Evolutionary conservation across 2,329 filamentous ascomycete genomes (phyloP).

Genomic region (Arachnomyces sp.): DNA sequence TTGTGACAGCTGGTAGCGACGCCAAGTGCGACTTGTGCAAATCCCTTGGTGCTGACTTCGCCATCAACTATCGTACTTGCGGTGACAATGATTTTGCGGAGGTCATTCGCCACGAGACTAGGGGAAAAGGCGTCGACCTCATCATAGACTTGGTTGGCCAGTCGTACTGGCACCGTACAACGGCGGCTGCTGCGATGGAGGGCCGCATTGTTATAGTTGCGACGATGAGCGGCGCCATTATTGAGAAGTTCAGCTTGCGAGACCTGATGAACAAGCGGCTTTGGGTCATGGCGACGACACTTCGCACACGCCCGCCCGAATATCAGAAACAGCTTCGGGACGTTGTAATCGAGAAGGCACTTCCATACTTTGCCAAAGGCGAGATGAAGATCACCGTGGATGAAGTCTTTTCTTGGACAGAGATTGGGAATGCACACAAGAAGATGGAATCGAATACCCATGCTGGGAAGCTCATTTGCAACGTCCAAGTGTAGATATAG

Average conservation of each 20-base stretch:
- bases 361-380: too few species aligned
- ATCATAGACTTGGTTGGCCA: constrained; percentile 11
- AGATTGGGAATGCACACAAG: too few species aligned
- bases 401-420: too few species aligned
- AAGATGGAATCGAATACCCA: too few species aligned
- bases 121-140: constrained; percentile 6
- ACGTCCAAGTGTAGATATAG: too few species aligned
- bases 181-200: constrained; percentile 6
- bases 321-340: too few species aligned
- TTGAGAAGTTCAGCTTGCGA: constrained; percentile 8
- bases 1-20: constrained; percentile 1
- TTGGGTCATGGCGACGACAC: constrained; percentile 8
- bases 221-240: constrained; percentile 9
- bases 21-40: constrained; percentile 8
- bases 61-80: constrained; percentile 12
- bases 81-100: constrained; percentile 13
- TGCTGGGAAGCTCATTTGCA: too few species aligned
- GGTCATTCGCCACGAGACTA: constrained; percentile 4
- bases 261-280: constrained; percentile 9
- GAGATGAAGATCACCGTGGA: too few species aligned
- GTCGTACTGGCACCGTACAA: constrained; percentile 10
- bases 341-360: too few species aligned
- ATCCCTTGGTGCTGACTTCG: constrained; percentile 10
- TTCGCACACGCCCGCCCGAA: too few species aligned
- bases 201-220: constrained; percentile 8